phyloP scores from a whole-genome alignment of 306 rosid species.

The Gleditsia sinensis region DNA sequence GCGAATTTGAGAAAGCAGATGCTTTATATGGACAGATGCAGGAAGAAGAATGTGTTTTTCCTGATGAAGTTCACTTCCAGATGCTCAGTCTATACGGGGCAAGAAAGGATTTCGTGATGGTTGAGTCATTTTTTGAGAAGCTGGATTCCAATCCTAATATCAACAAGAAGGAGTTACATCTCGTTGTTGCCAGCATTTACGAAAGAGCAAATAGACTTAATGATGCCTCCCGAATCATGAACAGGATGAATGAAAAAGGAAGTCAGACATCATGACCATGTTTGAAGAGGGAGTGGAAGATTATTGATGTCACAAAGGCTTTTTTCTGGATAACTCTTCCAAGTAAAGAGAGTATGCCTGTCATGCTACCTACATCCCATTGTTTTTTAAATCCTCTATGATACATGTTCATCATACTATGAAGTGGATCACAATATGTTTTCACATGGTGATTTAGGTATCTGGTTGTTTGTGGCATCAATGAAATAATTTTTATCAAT shows the following conservation, averaged over 20 bases:
- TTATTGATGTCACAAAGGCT: constrained; percentile 45
- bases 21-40: constrained; percentile 74
- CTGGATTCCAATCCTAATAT: constrained; percentile 76
- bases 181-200: constrained; percentile 77
- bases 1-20: constrained; percentile 79
- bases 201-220: constrained; percentile 76
- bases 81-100: constrained; percentile 83
- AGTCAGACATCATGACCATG: constrained; percentile 37
- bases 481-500: constrained; percentile 34
- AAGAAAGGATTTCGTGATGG: constrained; percentile 60
- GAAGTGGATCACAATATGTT: constrained; percentile 38
- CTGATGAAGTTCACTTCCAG: constrained; percentile 89
- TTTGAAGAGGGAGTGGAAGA: constrained; percentile 79
- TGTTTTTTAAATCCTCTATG: constrained; percentile 46
- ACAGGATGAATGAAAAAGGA: constrained; percentile 52
- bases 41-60: constrained; percentile 78
- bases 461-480: constrained; percentile 39
- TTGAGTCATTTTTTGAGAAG: constrained; percentile 68
- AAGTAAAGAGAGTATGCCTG: constrained; percentile 43
- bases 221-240: constrained; percentile 79
- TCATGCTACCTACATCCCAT: constrained; percentile 32
- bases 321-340: constrained; percentile 33
- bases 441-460: constrained; percentile 38
- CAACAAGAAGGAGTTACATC: constrained; percentile 85
- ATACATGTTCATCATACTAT: constrained; percentile 43